Base-by-base conservation (phyloP, 768 basidiomycete genomes). In the Auricularia sp. region DNA sequence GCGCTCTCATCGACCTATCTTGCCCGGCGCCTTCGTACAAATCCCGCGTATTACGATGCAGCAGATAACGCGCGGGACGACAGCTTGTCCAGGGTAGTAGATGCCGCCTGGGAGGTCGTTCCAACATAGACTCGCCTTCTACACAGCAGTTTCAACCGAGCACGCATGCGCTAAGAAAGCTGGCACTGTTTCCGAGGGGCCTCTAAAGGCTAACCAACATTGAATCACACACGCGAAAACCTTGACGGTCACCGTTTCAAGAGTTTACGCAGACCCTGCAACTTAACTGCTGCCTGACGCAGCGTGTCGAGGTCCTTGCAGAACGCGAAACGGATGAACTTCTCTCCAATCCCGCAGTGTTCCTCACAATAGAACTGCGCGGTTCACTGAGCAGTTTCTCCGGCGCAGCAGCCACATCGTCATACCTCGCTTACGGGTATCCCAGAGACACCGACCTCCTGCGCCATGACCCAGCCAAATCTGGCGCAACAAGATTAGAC, bases 371-470 rank as follows among this genome's bases (percentile, higher is more conserved):
- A 98, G 77, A 98, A 98, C 92, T 95, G 66, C 42, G 35, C 66
- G 33, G 63, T 47, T 64, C 62, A 65, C 58, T 68, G 51, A 71
- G 67, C 16, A 61, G 47, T 18, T 51, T 51, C 47, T 51, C 47
- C 47, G 47, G 47, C 47, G 47, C 47, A 51, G 47, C 47, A 51
- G 10, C 45, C 54, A 33, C 33, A 45, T 3, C 18, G 33, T 71
- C 83, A 70, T 75, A 93, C 93, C 83, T 96, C 94, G 82, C 93
- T 95, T 66, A 94, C 92, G 13, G 94, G 94, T 66, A 98, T 97
- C 5, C 90, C 86, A 37, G 94, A 95, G 24, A 98, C 94, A 6
- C 92, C 92, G 54, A 96, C 75, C 73, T 94, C 90, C 74, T 87
- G 79, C 2, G 93, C 94, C 68, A 97, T 89, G 79, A 94, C 96